These are phyloP conservation scores for Nitzschia putrida DNA, from an alignment of 108 stramenopile genomes.

Conservation along the genomic window DNA sequence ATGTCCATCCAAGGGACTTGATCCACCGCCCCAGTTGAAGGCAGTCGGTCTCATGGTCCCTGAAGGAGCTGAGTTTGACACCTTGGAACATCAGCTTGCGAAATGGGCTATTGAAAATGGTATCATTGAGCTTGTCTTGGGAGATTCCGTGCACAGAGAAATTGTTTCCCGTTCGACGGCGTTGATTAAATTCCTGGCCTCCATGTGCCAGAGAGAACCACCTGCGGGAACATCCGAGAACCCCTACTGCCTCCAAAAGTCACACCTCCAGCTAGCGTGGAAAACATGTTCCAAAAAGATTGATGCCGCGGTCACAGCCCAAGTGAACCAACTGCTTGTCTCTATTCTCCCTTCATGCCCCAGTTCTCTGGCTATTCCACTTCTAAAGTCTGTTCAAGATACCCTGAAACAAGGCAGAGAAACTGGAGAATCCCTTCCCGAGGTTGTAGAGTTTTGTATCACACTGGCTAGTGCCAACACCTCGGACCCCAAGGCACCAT, in stretches of 20 bases:
- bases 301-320: constrained; percentile 79
- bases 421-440: constrained; percentile 56
- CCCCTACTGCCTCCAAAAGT: constrained; percentile 65
- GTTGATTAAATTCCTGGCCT: constrained; percentile 82
- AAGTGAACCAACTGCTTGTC: constrained; percentile 80
- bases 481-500: constrained; percentile 22
- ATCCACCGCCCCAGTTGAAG: constrained; percentile 77
- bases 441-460: constrained; percentile 81
- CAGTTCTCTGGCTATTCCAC: constrained; percentile 64
- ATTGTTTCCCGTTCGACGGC: constrained; percentile 72
- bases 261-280: constrained; percentile 84
- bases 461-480: constrained; percentile 57
- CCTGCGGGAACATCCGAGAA: constrained; percentile 25
- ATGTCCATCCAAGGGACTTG: constrained; percentile 66
- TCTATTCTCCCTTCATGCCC: constrained; percentile 80
- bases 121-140: constrained; percentile 81
- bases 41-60: constrained; percentile 75
- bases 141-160: constrained; percentile 80
- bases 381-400: constrained; percentile 63
- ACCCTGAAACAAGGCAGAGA: constrained; percentile 46
- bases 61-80: constrained; percentile 69
- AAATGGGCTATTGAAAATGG: constrained; percentile 86
- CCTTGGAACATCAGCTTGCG: constrained; percentile 75
- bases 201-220: constrained; percentile 60
- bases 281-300: constrained; percentile 77